Evolutionary conservation across 2,329 filamentous ascomycete species (phyloP).

Genomic region (Cordyceps militaris): DNA sequence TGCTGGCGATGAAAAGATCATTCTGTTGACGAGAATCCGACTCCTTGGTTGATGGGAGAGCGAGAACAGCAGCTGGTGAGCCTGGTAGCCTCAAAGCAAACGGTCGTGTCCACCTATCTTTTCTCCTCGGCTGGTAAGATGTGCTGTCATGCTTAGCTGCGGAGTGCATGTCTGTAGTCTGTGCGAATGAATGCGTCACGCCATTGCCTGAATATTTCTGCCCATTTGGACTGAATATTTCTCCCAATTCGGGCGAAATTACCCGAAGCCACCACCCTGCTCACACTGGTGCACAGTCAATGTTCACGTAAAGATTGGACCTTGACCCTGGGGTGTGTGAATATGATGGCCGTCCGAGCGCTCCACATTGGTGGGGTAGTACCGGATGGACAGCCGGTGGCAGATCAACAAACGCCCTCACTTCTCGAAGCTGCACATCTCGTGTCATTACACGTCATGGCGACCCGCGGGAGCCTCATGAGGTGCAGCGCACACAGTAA

Average conservation of each 20-base stretch:
- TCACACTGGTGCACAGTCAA: too few relatives aligned
- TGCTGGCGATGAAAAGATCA: background rate
- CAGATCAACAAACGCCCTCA: background rate
- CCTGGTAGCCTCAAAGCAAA: background rate
- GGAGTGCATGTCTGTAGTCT: background rate
- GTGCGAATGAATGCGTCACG: too few relatives aligned
- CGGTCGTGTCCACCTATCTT: background rate
- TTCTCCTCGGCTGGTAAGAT: background rate
- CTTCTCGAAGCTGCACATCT: background rate
- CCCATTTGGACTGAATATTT: too few relatives aligned
- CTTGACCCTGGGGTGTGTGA: too few relatives aligned
- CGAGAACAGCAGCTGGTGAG: background rate
- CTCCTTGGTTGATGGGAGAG: background rate
- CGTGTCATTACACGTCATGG: background rate
- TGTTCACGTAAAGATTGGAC: too few relatives aligned
- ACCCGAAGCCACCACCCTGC: too few relatives aligned
- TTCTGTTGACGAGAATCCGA: background rate
- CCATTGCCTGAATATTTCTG: too few relatives aligned
- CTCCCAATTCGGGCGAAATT: too few relatives aligned
- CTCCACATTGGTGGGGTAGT: too few relatives aligned
- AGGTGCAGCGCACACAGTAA: background rate
- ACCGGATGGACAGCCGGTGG: too few relatives aligned
- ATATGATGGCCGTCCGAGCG: too few relatives aligned
- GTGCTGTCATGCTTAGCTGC: background rate
- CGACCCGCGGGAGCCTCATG: background rate